Conservation (phyloP, 495 filamentous ascomycete genomes). For the Aspergillus bertholletiae region DNA sequence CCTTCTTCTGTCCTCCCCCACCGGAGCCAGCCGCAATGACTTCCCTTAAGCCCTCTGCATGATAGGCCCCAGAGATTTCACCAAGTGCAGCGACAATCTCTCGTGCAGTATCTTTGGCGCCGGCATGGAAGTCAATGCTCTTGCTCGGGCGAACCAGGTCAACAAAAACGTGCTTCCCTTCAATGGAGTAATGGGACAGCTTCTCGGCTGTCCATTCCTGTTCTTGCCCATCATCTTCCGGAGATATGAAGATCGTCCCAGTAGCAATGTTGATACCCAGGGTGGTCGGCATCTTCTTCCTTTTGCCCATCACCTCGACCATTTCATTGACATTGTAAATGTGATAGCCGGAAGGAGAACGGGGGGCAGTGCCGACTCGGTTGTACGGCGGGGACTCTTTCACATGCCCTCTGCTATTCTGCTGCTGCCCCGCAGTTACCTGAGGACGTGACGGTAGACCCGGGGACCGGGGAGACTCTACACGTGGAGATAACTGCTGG, state of each 20-base stretch:
- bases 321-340: slow-evolving; percentile 97
- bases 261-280: slow-evolving; percentile 85
- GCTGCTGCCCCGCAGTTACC: slow-evolving; percentile 17
- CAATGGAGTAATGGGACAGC: slow-evolving; percentile 90
- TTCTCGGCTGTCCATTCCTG: slow-evolving; percentile 94
- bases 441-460: slow-evolving; percentile 26
- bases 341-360: slow-evolving; percentile 76
- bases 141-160: slow-evolving; percentile 88
- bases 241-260: slow-evolving; percentile 85
- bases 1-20: slow-evolving; percentile 67
- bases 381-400: slow-evolving; percentile 58
- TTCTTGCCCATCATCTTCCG: slow-evolving; percentile 81
- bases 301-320: slow-evolving; percentile 88
- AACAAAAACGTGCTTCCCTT: slow-evolving; percentile 97
- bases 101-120: slow-evolving; percentile 92
- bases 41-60: slow-evolving; percentile 81
- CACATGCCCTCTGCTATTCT: slow-evolving; percentile 35
- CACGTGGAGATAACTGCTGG: slow-evolving; percentile 47
- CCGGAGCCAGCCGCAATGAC: slow-evolving; percentile 76
- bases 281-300: slow-evolving; percentile 95
- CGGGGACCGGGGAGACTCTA: slow-evolving; percentile 45
- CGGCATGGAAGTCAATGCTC: slow-evolving; percentile 94
- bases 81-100: slow-evolving; percentile 87
- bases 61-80: slow-evolving; percentile 80
- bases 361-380: slow-evolving; percentile 43